Base-by-base conservation (phyloP, 1,139 yeast genomes). In the Suhomyces panamericanus region DNA sequence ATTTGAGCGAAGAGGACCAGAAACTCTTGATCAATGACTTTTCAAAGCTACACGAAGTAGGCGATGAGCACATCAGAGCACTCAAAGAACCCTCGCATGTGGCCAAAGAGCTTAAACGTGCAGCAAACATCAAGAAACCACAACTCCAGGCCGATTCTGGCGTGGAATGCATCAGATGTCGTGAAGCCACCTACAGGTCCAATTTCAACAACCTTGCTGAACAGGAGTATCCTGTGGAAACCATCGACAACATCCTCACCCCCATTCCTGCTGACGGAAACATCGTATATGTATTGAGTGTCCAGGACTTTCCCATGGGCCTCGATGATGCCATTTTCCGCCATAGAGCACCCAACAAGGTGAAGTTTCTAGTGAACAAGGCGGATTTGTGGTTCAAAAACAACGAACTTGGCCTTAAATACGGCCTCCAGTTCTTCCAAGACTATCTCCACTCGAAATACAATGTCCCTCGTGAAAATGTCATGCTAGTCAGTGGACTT, bases 291-390 rank as follows among this genome's bases (percentile, higher is more conserved):
- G 79, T 87, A 1, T 70, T 83, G 12, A 82, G 83, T 39, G 82
- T 85, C 0, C 63, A 73, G 24, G 95, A 87, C 53, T 87, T 87
- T 57, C 96, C 96, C 2, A 66, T 83, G 42, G 76, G 81, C 7
- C 62, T 80, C 14, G 73, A 71, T 48, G 64, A 58, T n/a, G 58
- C 58, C 6, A 65, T 80, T 17, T 64, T 72, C 32, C 58, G 69
- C 44, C 60, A 62, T 43, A 57, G 75, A 31, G 50, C 64, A 7
- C 64, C 75, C 1, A 50, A 63, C 16, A 63, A 71, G 9, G 64
- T 81, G 10, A 60, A 72, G 27, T 81, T 80, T 51, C 75, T 83
- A 3, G 64, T 87, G 42, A 84, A 81, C 42, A 83, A 85, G 52
- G 56, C 75, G 6, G 95, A 87, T 58, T 62, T 80, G 38, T 59